Percentiles rank a stretch among this genome's conserved stretches.
These are phyloP conservation scores for Creolimax fragrantissima DNA, from an alignment of 78 protist species.

Conservation along the genomic window DNA sequence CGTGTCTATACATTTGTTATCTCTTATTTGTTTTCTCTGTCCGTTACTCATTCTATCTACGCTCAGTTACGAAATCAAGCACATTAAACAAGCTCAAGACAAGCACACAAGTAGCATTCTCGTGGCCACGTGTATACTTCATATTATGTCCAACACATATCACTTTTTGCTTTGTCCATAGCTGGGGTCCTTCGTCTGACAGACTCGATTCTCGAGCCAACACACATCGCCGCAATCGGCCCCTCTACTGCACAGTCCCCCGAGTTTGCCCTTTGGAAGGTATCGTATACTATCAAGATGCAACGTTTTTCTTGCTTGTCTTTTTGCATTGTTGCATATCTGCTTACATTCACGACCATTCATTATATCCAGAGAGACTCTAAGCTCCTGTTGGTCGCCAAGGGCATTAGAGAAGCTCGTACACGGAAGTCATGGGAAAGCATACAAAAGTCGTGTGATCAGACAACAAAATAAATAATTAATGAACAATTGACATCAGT, in stretches of 20 bases:
- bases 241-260: not conserved
- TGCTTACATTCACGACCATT: not conserved
- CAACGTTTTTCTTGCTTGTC: not conserved
- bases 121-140: no score
- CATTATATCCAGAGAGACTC: not conserved
- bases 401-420: not conserved
- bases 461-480: no score
- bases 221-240: not conserved
- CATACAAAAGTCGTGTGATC: no score
- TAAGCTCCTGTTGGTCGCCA: not conserved
- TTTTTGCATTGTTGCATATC: not conserved
- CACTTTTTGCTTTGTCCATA: no score
- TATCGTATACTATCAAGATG: not conserved
- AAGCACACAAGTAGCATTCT: no score
- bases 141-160: no score
- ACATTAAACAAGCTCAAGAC: no score
- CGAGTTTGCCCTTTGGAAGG: not conserved
- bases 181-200: not conserved
- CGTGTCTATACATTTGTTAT: no score
- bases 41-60: no score
- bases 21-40: no score
- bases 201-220: not conserved
- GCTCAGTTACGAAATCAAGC: no score
- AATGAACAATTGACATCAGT: no score
- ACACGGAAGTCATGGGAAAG: not conserved